Evolutionary conservation across 352 stramenopile species (phyloP).

Genomic region (Pythium periplocum): DNA sequence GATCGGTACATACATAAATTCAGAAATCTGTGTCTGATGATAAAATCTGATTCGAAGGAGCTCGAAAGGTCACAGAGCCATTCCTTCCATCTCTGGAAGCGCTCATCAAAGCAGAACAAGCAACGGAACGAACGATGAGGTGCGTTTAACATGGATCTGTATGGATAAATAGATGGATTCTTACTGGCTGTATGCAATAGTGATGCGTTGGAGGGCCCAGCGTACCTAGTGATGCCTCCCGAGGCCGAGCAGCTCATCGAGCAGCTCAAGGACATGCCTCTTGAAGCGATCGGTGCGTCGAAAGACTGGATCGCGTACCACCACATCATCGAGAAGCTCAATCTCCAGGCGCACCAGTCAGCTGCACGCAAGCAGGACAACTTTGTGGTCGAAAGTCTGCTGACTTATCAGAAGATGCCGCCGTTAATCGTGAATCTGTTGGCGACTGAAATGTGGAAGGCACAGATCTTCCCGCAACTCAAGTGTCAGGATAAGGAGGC

Average conservation of each 20-base stretch:
- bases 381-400: conserved; percentile 90
- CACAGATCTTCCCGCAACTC: conserved; percentile 64
- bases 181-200: conserved; percentile 1
- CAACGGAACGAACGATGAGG: conserved; percentile 3
- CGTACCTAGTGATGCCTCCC: conserved; percentile 65
- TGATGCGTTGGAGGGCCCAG: conserved; percentile 5
- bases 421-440: conserved; percentile 87
- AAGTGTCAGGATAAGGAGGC: conserved; percentile 38
- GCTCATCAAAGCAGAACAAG: not conserved
- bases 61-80: conserved; percentile 16
- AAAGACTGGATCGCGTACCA: conserved; percentile 86
- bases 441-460: conserved; percentile 88
- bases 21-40: too few relatives aligned
- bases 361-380: conserved; percentile 88
- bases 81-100: conserved; percentile 6
- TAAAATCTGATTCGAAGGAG: not conserved
- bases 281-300: conserved; percentile 54
- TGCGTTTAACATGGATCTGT: not conserved
- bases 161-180: not conserved
- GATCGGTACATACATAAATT: too few relatives aligned
- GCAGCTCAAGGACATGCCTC: conserved; percentile 43
- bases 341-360: conserved; percentile 91
- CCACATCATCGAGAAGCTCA: conserved; percentile 88
- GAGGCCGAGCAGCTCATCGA: conserved; percentile 88
- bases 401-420: conserved; percentile 91